These are phyloP conservation scores for Aspergillus ustus DNA, from an alignment of 2,329 filamentous ascomycete species.

Conservation along the genomic window DNA sequence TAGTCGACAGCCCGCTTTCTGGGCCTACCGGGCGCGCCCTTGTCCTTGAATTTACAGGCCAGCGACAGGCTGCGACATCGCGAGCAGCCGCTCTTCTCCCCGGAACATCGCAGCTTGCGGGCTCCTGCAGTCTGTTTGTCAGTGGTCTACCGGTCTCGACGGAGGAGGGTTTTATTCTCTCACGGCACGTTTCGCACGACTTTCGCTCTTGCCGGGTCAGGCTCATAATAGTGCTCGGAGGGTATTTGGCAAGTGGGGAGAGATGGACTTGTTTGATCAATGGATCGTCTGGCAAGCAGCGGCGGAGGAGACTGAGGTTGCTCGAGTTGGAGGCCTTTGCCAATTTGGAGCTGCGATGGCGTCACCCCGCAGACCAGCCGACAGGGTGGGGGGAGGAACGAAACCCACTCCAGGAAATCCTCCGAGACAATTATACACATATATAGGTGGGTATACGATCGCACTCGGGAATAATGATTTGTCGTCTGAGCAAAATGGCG, in stretches of 20 bases:
- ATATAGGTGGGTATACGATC: neutral
- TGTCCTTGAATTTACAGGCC: slow-evolving; percentile 4
- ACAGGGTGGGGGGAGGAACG: neutral
- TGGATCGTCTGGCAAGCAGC: neutral
- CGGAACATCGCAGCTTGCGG: neutral
- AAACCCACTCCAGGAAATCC: neutral
- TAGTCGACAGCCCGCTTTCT: neutral
- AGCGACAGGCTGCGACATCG: slow-evolving; percentile 2
- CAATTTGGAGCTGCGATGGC: slow-evolving; percentile 7
- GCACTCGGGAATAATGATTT: neutral
- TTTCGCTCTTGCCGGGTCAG: slow-evolving; percentile 4
- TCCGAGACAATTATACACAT: neutral
- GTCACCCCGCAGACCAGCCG: neutral
- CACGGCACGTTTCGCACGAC: slow-evolving; percentile 8
- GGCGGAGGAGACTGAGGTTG: slow-evolving; percentile 1
- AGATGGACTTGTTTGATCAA: neutral
- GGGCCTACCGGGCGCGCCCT: slow-evolving; percentile 1
- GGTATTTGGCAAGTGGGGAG: neutral
- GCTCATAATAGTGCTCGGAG: neutral
- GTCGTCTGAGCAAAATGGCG: neutral
- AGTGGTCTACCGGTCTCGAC: neutral
- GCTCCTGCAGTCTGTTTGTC: neutral
- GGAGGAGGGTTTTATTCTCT: neutral
- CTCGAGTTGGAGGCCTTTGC: neutral
- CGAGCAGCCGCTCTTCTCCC: slow-evolving; percentile 2